Conservation (phyloP, 352 stramenopile genomes). For the Pythium pyrilobum region DNA sequence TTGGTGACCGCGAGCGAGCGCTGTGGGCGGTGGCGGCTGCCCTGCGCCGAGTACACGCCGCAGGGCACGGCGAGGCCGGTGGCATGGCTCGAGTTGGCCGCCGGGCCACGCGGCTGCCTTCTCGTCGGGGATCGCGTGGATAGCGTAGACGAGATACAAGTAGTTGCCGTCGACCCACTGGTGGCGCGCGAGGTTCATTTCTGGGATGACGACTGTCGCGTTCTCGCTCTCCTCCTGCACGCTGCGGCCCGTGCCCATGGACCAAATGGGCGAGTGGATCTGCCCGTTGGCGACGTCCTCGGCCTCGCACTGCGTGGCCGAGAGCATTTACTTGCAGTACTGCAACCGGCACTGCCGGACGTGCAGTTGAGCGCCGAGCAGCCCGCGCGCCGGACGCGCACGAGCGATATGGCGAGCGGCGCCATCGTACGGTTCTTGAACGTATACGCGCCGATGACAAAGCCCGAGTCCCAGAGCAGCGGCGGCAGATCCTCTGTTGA, state of each 20-base stretch:
- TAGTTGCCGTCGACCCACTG: constrained; percentile 12
- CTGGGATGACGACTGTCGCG: constrained; percentile 8
- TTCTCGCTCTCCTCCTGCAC: no score
- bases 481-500: constrained; percentile 6
- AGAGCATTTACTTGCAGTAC: constrained; percentile 21
- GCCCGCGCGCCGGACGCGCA: constrained; percentile 8
- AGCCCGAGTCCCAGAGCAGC: constrained; percentile 16
- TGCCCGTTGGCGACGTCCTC: constrained; percentile 1
- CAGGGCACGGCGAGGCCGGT: constrained; percentile 21
- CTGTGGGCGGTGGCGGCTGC: constrained; percentile 1
- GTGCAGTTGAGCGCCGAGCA: constrained; percentile 22
- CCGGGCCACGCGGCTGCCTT: constrained; percentile 7
- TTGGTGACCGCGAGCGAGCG: constrained; percentile 8
- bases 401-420: constrained; percentile 21
- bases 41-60: constrained; percentile 5
- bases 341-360: constrained; percentile 16
- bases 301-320: constrained; percentile 15
- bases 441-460: constrained; percentile 18
- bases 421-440: constrained; percentile 23
- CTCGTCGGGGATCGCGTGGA: constrained; percentile 17
- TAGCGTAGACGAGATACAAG: constrained; percentile 19
- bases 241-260: constrained; percentile 14
- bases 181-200: constrained; percentile 15
- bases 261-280: constrained; percentile 21
- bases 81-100: background rate